Conservation (phyloP, 1,284 basidiomycete genomes). For the Sanghuangporus sanghuang region DNA sequence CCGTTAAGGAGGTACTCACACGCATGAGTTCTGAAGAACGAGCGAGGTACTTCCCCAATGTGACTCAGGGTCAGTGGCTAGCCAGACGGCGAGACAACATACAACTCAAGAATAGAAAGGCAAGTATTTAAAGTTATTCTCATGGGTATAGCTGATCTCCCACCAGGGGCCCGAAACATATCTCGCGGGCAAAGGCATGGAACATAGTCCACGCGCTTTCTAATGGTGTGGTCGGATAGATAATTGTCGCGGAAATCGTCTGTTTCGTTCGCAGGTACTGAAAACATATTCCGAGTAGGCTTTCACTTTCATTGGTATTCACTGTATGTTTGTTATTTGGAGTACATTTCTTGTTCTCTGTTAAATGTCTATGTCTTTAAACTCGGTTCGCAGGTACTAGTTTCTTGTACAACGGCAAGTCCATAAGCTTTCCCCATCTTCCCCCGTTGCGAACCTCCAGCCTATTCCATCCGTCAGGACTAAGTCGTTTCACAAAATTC, state of each 20-base stretch:
- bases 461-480: not conserved
- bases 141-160: not conserved
- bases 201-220: constrained; percentile 13
- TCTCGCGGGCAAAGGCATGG: constrained; percentile 31
- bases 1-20: not conserved
- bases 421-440: constrained; percentile 10
- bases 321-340: not conserved
- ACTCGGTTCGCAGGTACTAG: not conserved
- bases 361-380: not conserved
- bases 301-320: no score
- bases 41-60: constrained; percentile 15
- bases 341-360: not conserved
- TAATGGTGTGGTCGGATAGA: not conserved
- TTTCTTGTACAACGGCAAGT: not conserved
- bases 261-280: no score
- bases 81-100: constrained; percentile 39
- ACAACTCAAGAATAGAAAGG: constrained; percentile 40
- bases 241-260: not conserved
- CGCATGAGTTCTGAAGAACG: constrained; percentile 9
- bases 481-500: not conserved
- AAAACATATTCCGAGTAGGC: no score
- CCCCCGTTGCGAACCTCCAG: constrained; percentile 6
- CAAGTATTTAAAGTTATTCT: not conserved
- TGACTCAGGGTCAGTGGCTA: constrained; percentile 46
- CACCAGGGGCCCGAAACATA: constrained; percentile 31